Conservation (phyloP, 108 stramenopile genomes). For the Nitzschia sp. region DNA sequence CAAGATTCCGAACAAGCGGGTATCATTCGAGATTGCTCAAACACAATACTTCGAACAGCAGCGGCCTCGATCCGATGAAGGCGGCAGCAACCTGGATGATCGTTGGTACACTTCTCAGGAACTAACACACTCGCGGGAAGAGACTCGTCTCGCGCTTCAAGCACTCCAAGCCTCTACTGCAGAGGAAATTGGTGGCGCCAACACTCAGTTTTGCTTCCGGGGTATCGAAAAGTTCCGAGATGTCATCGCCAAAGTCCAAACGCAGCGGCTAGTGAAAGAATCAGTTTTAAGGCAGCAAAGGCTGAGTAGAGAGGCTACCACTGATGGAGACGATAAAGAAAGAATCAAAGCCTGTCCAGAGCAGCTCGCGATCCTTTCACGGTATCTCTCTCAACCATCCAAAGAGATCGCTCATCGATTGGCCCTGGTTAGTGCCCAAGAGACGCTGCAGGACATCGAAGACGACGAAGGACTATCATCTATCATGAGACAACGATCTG, state of each 20-base stretch:
- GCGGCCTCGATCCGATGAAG: background rate
- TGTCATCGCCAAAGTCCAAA: constrained; percentile 22
- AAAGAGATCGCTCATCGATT: constrained; percentile 2
- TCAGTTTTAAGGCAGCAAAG: constrained; percentile 23
- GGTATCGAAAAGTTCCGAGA: constrained; percentile 37
- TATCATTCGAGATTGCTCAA: constrained; percentile 24
- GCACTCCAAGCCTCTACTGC: constrained; percentile 17
- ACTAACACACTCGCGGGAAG: constrained; percentile 19
- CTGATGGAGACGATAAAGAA: background rate
- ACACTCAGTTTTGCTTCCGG: constrained; percentile 5
- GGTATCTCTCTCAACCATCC: constrained; percentile 13
- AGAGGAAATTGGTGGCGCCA: constrained; percentile 1
- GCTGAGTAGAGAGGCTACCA: background rate
- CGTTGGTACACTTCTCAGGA: constrained; percentile 31
- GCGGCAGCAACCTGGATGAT: constrained; percentile 4
- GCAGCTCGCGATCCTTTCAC: background rate
- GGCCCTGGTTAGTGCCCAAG: constrained; percentile 1
- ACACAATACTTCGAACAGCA: constrained; percentile 17
- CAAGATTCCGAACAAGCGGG: no score
- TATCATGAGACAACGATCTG: no score
- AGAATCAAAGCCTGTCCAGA: background rate
- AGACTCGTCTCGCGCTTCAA: constrained; percentile 18
- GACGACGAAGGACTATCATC: no score
- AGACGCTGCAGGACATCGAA: background rate
- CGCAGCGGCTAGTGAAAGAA: constrained; percentile 18